Percentiles rank a stretch among this genome's conserved stretches.
phyloP scores from a whole-genome alignment of 768 basidiomycete species.

The Coprinopsis cinerea region DNA sequence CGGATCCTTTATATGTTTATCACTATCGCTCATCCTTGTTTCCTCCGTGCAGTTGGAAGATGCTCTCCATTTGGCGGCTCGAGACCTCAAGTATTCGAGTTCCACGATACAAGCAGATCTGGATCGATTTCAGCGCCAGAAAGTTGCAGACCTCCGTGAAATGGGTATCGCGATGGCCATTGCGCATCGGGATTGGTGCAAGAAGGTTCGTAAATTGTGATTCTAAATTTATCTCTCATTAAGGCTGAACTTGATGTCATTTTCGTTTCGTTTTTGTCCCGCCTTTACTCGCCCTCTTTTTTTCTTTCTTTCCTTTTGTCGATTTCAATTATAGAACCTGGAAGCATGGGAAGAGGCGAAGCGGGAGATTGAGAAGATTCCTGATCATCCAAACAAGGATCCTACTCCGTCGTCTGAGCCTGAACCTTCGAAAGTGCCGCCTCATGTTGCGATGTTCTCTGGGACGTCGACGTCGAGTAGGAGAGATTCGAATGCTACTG shows the following conservation, averaged over 20 bases:
- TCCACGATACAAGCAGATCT: constrained; percentile 96
- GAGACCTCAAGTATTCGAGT: constrained; percentile 94
- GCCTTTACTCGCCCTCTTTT: constrained; percentile 12
- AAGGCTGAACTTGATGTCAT: not conserved
- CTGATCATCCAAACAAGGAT: constrained; percentile 78
- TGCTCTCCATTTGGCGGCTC: constrained; percentile 84
- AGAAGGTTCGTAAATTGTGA: constrained; percentile 54
- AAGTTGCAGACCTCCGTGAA: constrained; percentile 92
- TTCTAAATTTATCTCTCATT: not conserved
- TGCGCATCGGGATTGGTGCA: constrained; percentile 94
- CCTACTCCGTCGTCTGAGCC: constrained; percentile 37
- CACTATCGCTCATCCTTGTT: constrained; percentile 1
- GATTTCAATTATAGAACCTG: constrained; percentile 92
- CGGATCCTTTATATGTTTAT: constrained; percentile 16
- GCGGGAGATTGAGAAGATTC: constrained; percentile 85
- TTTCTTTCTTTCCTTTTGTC: constrained; percentile 7
- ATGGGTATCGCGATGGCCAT: constrained; percentile 89
- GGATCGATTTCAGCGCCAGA: constrained; percentile 97
- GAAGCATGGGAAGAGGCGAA: constrained; percentile 97
- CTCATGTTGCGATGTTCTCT: constrained; percentile 21
- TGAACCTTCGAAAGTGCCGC: constrained; percentile 22
- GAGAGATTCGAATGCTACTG: constrained; percentile 65
- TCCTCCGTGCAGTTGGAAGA: constrained; percentile 77
- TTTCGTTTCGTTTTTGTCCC: not conserved
- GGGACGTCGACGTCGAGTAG: constrained; percentile 34